These are phyloP conservation scores for Acer yangbiense DNA, from an alignment of 345 rosid species.

Conservation along the genomic window DNA sequence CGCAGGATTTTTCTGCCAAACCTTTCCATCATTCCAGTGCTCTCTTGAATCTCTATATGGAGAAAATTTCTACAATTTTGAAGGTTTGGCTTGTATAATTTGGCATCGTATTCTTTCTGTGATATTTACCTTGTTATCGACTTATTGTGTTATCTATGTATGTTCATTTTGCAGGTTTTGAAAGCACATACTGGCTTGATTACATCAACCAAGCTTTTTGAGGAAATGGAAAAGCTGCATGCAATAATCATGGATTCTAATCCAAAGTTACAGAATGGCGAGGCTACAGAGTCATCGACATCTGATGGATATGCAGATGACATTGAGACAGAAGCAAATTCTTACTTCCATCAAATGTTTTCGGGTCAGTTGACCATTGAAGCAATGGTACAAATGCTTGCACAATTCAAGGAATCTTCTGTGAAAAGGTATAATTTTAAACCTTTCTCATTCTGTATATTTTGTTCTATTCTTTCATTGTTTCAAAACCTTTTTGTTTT, in stretches of 20 bases:
- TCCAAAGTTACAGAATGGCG: constrained; percentile 73
- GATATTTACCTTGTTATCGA: neutral
- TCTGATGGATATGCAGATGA: constrained; percentile 75
- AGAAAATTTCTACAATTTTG: constrained; percentile 57
- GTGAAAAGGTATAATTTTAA: constrained; percentile 53
- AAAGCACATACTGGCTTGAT: constrained; percentile 52
- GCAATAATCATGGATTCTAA: constrained; percentile 51
- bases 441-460: neutral
- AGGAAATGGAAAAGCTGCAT: constrained; percentile 74
- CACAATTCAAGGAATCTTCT: constrained; percentile 82
- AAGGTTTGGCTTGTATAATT: constrained; percentile 50
- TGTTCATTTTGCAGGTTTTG: constrained; percentile 52
- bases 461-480: neutral
- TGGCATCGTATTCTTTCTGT: neutral
- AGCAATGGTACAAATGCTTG: constrained; percentile 95
- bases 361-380: constrained; percentile 83
- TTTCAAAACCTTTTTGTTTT: neutral
- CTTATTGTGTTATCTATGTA: neutral
- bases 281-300: constrained; percentile 59
- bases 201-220: constrained; percentile 54
- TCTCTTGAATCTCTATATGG: constrained; percentile 57
- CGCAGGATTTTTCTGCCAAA: constrained; percentile 61
- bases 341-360: constrained; percentile 95
- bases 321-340: constrained; percentile 91
- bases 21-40: constrained; percentile 61